Evolutionary conservation across 2,329 filamentous ascomycete genomes (phyloP).

Genomic region (Karstenula rhodostoma): DNA sequence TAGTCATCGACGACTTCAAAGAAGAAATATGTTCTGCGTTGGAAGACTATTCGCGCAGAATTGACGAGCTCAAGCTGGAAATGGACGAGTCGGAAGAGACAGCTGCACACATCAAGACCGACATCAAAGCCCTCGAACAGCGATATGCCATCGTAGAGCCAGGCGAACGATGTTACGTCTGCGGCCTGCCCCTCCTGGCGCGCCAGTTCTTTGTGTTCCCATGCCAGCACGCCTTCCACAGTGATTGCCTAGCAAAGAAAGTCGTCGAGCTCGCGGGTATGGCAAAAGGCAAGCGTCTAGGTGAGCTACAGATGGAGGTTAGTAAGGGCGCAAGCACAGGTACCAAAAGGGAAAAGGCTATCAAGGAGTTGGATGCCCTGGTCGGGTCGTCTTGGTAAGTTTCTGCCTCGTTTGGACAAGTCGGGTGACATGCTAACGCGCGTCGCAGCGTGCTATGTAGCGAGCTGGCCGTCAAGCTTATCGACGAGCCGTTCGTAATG

Average conservation of each 20-base stretch:
- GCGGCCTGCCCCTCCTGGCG: constrained; percentile 83
- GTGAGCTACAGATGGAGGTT: constrained; percentile 84
- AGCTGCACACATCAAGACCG: constrained; percentile 86
- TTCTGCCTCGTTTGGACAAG: background rate
- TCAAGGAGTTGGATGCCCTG: constrained; percentile 88
- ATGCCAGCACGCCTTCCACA: constrained; percentile 97
- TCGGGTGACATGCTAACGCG: constrained; percentile 26
- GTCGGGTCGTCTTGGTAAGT: constrained; percentile 88
- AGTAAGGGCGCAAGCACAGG: constrained; percentile 76
- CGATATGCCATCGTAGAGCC: constrained; percentile 97
- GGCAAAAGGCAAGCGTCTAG: constrained; percentile 79
- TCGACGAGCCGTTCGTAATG: constrained; percentile 90
- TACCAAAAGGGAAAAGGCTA: constrained; percentile 78
- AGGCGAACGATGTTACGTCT: constrained; percentile 92
- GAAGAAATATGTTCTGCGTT: constrained; percentile 95
- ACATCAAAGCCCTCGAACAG: constrained; percentile 84
- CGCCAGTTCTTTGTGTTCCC: constrained; percentile 98
- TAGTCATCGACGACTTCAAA: constrained; percentile 98
- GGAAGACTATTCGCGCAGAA: constrained; percentile 91
- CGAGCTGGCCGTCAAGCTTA: constrained; percentile 91
- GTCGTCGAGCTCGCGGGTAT: constrained; percentile 83
- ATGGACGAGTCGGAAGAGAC: constrained; percentile 96
- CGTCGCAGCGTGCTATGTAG: constrained; percentile 82
- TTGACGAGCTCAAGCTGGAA: constrained; percentile 85
- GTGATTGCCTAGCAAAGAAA: constrained; percentile 86